phyloP scores from a whole-genome alignment of 208 protist genomes.

The Perkinsela sp. region DNA sequence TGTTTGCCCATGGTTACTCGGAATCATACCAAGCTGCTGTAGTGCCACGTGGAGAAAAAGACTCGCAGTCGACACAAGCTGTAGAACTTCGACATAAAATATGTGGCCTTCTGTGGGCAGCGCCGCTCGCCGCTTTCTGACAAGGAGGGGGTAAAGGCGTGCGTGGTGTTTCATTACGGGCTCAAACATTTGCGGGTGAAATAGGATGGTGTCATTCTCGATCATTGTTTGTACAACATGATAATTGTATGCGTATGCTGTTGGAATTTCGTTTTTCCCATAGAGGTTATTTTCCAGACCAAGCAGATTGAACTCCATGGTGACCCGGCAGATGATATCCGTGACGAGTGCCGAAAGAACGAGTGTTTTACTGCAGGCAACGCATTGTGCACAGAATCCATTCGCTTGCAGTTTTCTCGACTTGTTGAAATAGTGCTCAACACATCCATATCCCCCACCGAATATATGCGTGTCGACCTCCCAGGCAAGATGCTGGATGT shows the following conservation, averaged over 20 bases:
- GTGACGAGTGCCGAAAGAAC: neutral
- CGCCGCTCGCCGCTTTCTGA: neutral
- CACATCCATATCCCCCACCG: neutral
- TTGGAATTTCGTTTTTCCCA: neutral
- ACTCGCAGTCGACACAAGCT: neutral
- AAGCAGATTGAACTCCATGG: neutral
- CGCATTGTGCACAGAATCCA: neutral
- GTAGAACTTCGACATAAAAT: neutral
- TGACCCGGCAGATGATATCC: neutral
- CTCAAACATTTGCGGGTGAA: neutral
- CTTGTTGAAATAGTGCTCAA: neutral
- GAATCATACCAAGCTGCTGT: neutral
- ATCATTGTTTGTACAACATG: neutral
- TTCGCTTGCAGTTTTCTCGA: neutral
- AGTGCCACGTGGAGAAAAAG: neutral
- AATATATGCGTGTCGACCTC: conserved; percentile 4
- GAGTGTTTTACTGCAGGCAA: neutral
- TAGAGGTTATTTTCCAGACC: neutral
- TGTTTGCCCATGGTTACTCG: neutral
- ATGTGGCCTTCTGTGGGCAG: neutral
- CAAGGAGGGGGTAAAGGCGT: neutral
- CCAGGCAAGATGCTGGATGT: conserved; percentile 4
- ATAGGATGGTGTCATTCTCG: neutral
- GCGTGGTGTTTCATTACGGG: neutral
- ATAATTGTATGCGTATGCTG: neutral